Evolutionary conservation across 2,329 filamentous ascomycete species (phyloP).

Genomic region (Incumbomyces lentus): DNA sequence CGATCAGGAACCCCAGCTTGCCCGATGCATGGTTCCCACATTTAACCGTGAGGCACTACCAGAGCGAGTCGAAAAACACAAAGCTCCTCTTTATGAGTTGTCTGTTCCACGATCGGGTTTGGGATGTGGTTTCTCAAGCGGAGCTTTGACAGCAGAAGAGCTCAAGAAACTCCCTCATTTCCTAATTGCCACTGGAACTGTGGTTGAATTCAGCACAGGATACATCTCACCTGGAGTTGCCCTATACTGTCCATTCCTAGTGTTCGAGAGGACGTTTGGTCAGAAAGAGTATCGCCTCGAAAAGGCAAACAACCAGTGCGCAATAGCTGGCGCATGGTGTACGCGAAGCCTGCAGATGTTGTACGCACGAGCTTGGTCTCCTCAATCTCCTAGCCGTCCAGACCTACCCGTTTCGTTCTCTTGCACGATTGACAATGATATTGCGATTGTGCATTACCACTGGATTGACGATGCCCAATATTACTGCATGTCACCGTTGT

Average conservation of each 20-base stretch:
- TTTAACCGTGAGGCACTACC: slow-evolving; percentile 15
- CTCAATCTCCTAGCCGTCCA: neutral
- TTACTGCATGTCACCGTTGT: slow-evolving; percentile 16
- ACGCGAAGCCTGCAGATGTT: slow-evolving; percentile 14
- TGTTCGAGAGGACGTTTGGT: slow-evolving; percentile 14
- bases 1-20: slow-evolving; percentile 9
- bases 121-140: slow-evolving; percentile 13
- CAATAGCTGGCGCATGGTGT: slow-evolving; percentile 13
- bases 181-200: slow-evolving; percentile 13
- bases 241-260: slow-evolving; percentile 13
- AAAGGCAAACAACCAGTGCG: slow-evolving; percentile 16
- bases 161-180: slow-evolving; percentile 11
- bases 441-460: slow-evolving; percentile 15
- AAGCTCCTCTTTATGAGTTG: slow-evolving; percentile 13
- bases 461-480: slow-evolving; percentile 14
- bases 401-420: slow-evolving; percentile 15
- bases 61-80: slow-evolving; percentile 7
- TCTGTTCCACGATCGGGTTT: slow-evolving; percentile 12
- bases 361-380: slow-evolving; percentile 8
- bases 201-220: slow-evolving; percentile 14
- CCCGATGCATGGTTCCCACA: slow-evolving; percentile 15
- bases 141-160: slow-evolving; percentile 10
- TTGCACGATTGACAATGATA: slow-evolving; percentile 15
- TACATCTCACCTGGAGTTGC: slow-evolving; percentile 10
- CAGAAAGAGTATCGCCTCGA: slow-evolving; percentile 14